A percentile compares a stretch with the other conserved stretches of the same genome.
These are phyloP conservation scores for Paraphaeosphaeria sporulosa DNA, from an alignment of 2,329 filamentous ascomycete species.

Conservation along the genomic window DNA sequence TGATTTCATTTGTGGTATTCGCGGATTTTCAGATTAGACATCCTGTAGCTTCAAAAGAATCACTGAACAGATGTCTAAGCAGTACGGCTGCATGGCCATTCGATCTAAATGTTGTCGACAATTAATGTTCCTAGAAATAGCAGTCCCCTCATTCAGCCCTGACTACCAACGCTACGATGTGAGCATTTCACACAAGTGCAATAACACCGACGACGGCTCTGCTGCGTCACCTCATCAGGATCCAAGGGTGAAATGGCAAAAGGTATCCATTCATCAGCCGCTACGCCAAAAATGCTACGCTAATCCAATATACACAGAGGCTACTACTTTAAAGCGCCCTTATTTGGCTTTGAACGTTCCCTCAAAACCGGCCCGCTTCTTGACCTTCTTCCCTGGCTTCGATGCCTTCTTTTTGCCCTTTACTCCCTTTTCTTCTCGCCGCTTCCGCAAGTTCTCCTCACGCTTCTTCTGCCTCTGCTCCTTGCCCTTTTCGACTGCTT, in stretches of 20 bases:
- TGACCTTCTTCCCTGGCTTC: conserved; percentile 60
- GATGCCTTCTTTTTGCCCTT: conserved; percentile 66
- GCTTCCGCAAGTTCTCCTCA: conserved; percentile 67
- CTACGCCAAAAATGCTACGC: conserved; percentile 14
- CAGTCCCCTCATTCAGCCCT: neutral
- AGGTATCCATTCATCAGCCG: conserved; percentile 11
- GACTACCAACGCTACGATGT: neutral
- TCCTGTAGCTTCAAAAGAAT: neutral
- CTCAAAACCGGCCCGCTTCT: conserved; percentile 64
- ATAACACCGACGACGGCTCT: neutral
- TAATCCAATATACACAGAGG: conserved; percentile 7
- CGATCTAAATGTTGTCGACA: neutral
- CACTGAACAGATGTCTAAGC: neutral
- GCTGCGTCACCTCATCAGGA: neutral
- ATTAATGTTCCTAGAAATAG: neutral
- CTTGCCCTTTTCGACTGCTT: conserved; percentile 56
- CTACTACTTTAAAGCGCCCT: neutral
- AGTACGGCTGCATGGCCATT: neutral
- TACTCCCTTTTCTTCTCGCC: conserved; percentile 79
- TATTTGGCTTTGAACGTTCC: conserved; percentile 69
- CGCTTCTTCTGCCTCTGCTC: conserved; percentile 59
- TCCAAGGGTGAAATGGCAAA: conserved; percentile 2
- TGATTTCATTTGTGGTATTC: conserved; percentile 31
- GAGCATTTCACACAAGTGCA: neutral
- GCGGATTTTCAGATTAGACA: neutral